Conservation (phyloP, 768 basidiomycete genomes). For the Tremella mesenterica region DNA sequence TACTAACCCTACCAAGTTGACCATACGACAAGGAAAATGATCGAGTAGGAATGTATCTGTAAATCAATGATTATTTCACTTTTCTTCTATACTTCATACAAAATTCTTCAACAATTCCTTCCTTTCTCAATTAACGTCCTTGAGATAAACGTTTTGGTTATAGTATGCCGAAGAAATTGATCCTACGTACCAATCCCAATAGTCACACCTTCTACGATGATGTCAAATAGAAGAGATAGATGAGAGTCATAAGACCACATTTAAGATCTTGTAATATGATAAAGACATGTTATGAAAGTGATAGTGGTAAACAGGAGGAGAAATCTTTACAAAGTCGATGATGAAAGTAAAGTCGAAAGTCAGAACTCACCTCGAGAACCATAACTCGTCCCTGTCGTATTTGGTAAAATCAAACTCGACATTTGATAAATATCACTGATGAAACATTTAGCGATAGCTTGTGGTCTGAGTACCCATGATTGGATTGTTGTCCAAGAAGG, state of each 20-base stretch:
- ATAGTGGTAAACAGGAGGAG: too few species aligned
- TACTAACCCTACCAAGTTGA: slow-evolving; percentile 36
- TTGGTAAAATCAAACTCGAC: slow-evolving; percentile 2
- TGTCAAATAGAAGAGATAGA: background rate
- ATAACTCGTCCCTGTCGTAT: slow-evolving; percentile 2
- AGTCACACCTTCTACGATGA: background rate
- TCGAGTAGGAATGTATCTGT: slow-evolving; percentile 33
- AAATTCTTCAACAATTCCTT: too few species aligned
- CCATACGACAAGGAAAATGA: slow-evolving; percentile 28
- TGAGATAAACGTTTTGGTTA: too few species aligned
- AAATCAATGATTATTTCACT: too few species aligned
- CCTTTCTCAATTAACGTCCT: too few species aligned
- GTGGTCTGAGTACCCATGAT: slow-evolving; percentile 30
- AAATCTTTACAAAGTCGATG: too few species aligned
- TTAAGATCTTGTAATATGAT: too few species aligned
- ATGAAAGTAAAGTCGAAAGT: too few species aligned
- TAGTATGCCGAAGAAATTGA: too few species aligned
- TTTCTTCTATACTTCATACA: too few species aligned
- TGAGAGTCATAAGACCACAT: background rate
- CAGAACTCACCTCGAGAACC: slow-evolving; percentile 18
- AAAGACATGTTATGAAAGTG: too few species aligned
- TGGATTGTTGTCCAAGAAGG: slow-evolving; percentile 13
- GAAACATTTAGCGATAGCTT: slow-evolving; percentile 28
- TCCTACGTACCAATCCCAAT: background rate
- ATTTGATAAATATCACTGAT: slow-evolving; percentile 31